These are phyloP conservation scores for Closterium sp. DNA, from an alignment of 139 green algal species.

Conservation along the genomic window DNA sequence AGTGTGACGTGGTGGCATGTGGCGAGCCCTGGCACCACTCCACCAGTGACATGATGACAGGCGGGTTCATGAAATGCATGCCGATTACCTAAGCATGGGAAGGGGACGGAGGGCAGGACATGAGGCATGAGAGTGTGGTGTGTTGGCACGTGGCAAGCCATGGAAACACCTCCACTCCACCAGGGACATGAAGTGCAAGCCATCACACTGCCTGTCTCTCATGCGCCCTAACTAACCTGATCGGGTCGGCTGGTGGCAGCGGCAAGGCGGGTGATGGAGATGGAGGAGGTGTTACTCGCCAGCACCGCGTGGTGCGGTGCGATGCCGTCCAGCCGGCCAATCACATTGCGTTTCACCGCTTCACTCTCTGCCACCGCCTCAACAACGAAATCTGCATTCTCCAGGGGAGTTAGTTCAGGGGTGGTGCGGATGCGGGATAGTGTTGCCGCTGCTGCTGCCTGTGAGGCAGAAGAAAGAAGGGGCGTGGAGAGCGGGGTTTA, in stretches of 20 bases:
- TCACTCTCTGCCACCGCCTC: conserved; percentile 85
- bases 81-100: no score
- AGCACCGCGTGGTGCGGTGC: conserved; percentile 62
- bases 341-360: conserved; percentile 73
- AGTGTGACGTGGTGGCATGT: neutral
- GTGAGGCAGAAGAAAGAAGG: no score
- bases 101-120: no score
- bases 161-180: no score
- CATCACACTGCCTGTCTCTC: no score
- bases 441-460: neutral
- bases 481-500: no score
- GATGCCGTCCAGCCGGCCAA: conserved; percentile 65
- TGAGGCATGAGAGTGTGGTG: no score
- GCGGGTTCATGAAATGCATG: neutral
- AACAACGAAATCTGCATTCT: conserved; percentile 74
- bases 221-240: no score
- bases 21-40: no score
- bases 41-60: neutral
- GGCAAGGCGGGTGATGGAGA: conserved; percentile 89
- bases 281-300: conserved; percentile 87
- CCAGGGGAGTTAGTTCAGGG: conserved; percentile 43
- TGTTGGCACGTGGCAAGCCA: no score
- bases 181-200: no score
- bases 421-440: conserved; percentile 18
- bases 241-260: conserved; percentile 73